These are phyloP conservation scores for Ceratocystis albifundus DNA, from an alignment of 2,329 filamentous ascomycete species.

Conservation along the genomic window DNA sequence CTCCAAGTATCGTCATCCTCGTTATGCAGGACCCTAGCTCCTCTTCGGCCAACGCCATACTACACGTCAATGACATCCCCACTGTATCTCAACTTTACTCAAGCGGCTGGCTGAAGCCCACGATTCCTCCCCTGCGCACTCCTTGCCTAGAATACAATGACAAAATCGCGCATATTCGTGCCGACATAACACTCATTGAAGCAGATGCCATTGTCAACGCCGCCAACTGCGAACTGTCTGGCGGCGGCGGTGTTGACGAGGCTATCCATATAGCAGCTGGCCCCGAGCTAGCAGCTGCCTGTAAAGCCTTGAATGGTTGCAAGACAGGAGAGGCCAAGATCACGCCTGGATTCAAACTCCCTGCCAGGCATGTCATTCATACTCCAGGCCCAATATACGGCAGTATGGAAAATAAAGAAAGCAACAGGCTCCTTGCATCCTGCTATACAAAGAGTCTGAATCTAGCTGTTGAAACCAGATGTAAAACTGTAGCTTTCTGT, in stretches of 20 bases:
- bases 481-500: constrained; percentile 68
- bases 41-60: not conserved
- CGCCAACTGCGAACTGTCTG: constrained; percentile 65
- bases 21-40: not conserved
- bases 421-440: constrained; percentile 39
- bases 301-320: constrained; percentile 47
- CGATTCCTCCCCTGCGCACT: not conserved
- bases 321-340: constrained; percentile 70
- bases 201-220: constrained; percentile 88
- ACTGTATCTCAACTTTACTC: not conserved
- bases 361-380: constrained; percentile 72
- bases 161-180: constrained; percentile 56
- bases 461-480: constrained; percentile 55
- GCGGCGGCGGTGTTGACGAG: constrained; percentile 83
- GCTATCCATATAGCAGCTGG: constrained; percentile 82
- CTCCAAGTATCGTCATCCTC: not conserved
- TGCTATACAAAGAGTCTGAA: constrained; percentile 64
- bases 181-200: constrained; percentile 69
- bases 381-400: constrained; percentile 76
- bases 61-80: not conserved
- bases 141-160: constrained; percentile 44
- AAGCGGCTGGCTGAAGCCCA: not conserved
- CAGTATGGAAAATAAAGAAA: constrained; percentile 31
- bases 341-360: constrained; percentile 64
- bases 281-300: constrained; percentile 40